Base-by-base conservation (phyloP, 2,329 filamentous ascomycete genomes). In the Raffaelea ambrosiae region DNA sequence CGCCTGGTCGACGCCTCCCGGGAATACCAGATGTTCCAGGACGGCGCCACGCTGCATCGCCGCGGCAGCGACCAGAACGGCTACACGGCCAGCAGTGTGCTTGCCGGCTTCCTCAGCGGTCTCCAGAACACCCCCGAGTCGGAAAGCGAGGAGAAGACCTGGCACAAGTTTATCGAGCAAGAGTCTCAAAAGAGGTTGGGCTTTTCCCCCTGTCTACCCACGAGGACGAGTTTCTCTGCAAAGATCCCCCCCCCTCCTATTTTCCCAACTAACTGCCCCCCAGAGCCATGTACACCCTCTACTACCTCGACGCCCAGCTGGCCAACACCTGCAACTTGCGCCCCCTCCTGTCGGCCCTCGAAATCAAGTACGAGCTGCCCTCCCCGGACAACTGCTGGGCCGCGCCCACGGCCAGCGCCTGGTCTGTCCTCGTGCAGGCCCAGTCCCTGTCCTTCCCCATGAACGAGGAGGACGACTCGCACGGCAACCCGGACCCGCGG, bases 11-110 rank as follows among this genome's bases (percentile, higher is more conserved):
- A 44, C 19, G 29, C 26, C 16, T 14, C 29, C 4, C 42, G 42
- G n/a, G 42, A 44, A n/a, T 44, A 19, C 26, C 42, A 44, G 20
- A 35, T 44, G 42, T 21, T 44, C 4, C 42, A 44, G 42, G 31
- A 36, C n/a, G 26, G 23, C n/a, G 42, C 29, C 16, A 29, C 22
- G 13, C 40, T 42, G 21, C 13, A 29, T 16, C 13, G 40, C 20
- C 20, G 40, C 13, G 21, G 40, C 10, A n/a, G 18, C 40, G 5
- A 11, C 19, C 4, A 31, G 3, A 7, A 20, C 7, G 26, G 7
- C 7, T 13, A 29, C 7, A 29, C 26, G 26, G 26, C 26, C 7
- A 29, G n/a, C n/a, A n/a, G 13, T 29, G 26, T 13, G 26, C 7
- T 7, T 29, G 26, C 26, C 26, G 16, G 7, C 35, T 38, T 38